Conservation (phyloP, 2,329 filamentous ascomycete genomes). For the Penicillium sp. region DNA sequence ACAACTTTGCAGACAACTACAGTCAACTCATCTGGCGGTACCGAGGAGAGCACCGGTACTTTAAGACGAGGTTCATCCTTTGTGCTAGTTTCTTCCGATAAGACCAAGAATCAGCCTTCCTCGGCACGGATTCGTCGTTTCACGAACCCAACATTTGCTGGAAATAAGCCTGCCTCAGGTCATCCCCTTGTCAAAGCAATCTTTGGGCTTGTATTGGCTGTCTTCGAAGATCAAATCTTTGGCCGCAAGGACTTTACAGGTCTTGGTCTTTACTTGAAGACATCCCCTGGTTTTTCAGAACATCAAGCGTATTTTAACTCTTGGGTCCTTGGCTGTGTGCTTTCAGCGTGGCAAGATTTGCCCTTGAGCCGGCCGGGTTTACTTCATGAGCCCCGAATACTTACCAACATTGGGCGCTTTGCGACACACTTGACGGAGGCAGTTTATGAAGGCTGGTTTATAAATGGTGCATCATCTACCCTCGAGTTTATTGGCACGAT, state of each 20-base stretch:
- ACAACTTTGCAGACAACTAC: slow-evolving; percentile 73
- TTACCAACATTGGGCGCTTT: slow-evolving; percentile 83
- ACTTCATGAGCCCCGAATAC: slow-evolving; percentile 73
- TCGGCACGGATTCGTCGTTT: slow-evolving; percentile 61
- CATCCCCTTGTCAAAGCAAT: slow-evolving; percentile 72
- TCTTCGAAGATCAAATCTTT: slow-evolving; percentile 83
- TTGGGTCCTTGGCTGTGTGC: slow-evolving; percentile 72
- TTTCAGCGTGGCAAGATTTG: slow-evolving; percentile 65
- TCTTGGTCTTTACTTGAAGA: slow-evolving; percentile 78
- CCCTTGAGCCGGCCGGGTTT: slow-evolving; percentile 68
- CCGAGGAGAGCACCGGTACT: slow-evolving; percentile 53
- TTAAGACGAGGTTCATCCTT: slow-evolving; percentile 85
- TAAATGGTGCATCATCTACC: slow-evolving; percentile 76
- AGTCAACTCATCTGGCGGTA: slow-evolving; percentile 49
- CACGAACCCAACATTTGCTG: slow-evolving; percentile 56
- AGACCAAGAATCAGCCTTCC: slow-evolving; percentile 55
- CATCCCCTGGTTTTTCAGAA: slow-evolving; percentile 88
- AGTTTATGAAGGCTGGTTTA: slow-evolving; percentile 94
- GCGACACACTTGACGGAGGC: slow-evolving; percentile 79
- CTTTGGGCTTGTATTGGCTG: slow-evolving; percentile 69
- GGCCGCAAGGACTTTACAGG: slow-evolving; percentile 86
- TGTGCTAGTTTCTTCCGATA: slow-evolving; percentile 74
- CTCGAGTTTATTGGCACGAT: slow-evolving; percentile 82
- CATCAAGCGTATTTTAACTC: slow-evolving; percentile 95
- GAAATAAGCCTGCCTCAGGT: slow-evolving; percentile 50